phyloP scores from a whole-genome alignment of 306 rosid species.

The Rubus parviflorus region DNA sequence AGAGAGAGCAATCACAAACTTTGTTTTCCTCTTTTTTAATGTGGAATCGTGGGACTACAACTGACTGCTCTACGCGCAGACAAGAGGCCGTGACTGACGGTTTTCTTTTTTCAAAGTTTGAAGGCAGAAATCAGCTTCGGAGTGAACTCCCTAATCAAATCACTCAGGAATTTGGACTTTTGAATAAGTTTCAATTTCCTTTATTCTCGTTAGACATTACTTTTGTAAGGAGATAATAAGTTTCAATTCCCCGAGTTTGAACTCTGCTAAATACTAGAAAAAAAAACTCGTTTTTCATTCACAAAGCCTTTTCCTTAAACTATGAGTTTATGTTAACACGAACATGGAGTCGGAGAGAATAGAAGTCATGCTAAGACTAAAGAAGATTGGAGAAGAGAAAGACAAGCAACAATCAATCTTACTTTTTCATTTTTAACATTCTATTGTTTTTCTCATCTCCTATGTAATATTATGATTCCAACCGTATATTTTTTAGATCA shows the following conservation, averaged over 20 bases:
- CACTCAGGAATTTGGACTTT: too few species aligned
- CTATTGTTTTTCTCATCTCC: not conserved
- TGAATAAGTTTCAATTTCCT: too few species aligned
- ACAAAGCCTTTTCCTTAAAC: too few species aligned
- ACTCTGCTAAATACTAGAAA: too few species aligned
- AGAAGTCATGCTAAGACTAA: not conserved
- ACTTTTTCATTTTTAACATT: too few species aligned
- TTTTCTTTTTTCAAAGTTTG: not conserved
- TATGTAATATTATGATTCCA: too few species aligned
- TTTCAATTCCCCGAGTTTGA: too few species aligned
- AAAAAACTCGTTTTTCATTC: too few species aligned
- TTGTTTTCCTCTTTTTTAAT: not conserved
- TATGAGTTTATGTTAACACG: not conserved
- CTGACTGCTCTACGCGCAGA: slow-evolving; percentile 10
- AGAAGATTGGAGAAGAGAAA: not conserved
- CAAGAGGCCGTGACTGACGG: slow-evolving; percentile 3
- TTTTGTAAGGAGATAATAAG: too few species aligned
- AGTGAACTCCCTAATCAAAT: not conserved
- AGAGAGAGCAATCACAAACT: not conserved
- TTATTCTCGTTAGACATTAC: too few species aligned
- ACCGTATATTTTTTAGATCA: too few species aligned
- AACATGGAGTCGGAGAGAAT: not conserved
- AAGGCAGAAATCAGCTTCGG: not conserved
- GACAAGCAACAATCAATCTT: not conserved
- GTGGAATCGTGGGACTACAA: not conserved